Evolutionary conservation across 208 protist species (phyloP).

Genomic region (Novymonas esmeraldas): DNA sequence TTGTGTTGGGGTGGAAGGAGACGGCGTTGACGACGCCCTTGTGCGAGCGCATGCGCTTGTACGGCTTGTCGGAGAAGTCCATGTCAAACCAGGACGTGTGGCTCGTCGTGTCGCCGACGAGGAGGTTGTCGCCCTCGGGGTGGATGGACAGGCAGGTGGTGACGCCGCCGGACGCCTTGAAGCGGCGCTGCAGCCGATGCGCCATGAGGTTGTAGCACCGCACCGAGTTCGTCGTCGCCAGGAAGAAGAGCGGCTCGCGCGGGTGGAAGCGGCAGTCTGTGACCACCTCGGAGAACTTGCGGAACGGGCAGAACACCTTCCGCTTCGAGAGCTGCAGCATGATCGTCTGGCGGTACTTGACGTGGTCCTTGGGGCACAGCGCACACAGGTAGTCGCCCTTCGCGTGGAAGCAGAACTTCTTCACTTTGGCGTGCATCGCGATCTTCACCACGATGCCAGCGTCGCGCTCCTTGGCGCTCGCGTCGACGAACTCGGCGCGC

Average conservation of each 20-base stretch:
- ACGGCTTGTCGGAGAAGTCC: slow-evolving; percentile 95
- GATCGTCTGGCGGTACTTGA: slow-evolving; percentile 93
- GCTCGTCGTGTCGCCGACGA: slow-evolving; percentile 92
- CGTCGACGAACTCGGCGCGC: slow-evolving; percentile 88
- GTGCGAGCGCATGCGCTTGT: slow-evolving; percentile 97
- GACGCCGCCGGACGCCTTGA: slow-evolving; percentile 87
- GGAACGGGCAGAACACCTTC: slow-evolving; percentile 92
- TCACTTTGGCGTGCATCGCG: slow-evolving; percentile 89
- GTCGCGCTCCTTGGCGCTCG: slow-evolving; percentile 65
- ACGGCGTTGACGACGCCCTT: slow-evolving; percentile 93
- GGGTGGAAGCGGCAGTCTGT: slow-evolving; percentile 98
- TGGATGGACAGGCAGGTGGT: slow-evolving; percentile 96
- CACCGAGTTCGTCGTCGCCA: slow-evolving; percentile 94
- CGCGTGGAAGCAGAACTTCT: slow-evolving; percentile 87
- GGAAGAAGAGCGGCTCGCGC: slow-evolving; percentile 98
- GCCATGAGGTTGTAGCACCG: slow-evolving; percentile 98
- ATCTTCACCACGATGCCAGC: slow-evolving; percentile 91
- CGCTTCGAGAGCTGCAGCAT: slow-evolving; percentile 94
- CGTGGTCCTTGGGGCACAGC: slow-evolving; percentile 93
- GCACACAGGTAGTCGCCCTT: slow-evolving; percentile 92
- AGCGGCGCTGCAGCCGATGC: slow-evolving; percentile 96
- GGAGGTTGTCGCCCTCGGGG: slow-evolving; percentile 97
- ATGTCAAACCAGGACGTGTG: slow-evolving; percentile 98
- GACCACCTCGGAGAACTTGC: slow-evolving; percentile 91
- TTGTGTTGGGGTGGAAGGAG: slow-evolving; percentile 88